Evolutionary conservation across 768 basidiomycete genomes (phyloP), one percentile per base, ranked within the genome.

Genomic region (Amanita polypyramis): DNA sequence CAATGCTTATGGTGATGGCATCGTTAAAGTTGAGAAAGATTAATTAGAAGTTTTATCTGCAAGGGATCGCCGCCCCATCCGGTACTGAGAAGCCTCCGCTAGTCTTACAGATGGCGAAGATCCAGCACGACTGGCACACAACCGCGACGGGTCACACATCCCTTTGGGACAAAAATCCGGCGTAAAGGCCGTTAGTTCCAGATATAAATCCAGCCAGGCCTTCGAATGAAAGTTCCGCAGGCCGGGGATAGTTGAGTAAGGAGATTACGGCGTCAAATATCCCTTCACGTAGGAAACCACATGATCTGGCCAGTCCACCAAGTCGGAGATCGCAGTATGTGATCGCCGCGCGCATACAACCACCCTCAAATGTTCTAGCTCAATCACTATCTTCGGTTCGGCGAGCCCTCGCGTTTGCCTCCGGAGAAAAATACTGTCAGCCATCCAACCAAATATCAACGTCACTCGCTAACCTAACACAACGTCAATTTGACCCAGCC

Each of bases 391-490:
- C 9, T 27, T 32, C 20, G 43, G 7, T 17, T 19, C 17, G 19
- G 14, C 30, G 23, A 39, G 12, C 12, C 5, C 5, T 42, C 7
- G 42, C 12, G 17, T 25, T 42, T 42, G 40, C 40, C 40, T 42
- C 40, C 40, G 40, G 25, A n/a, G 27, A 39, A 35, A 39, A 20
- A 25, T 17, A 27, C 40, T 42, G 40, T 27, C 40, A 42, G 7
- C 40, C 40, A 34, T 23, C 14, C n/a, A 32, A 43, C 30, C 43
- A 21, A 35, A 36, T 27, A 35, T 17, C 45, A 45, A 45, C 32
- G 45, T 45, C 34, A 45, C 33, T 45, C 34, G 35, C 33, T 36
- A 45, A 36, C 45, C 25, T 37, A 33, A 45, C 32, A 12, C 45
- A 21, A 47, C 46, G 36, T 39, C 46, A 47, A 25, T 39, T 32